A percentile compares a stretch with the other conserved stretches of the same genome.
Evolutionary conservation across 2,329 filamentous ascomycete species (phyloP).

Genomic region (Eutypella sp.): DNA sequence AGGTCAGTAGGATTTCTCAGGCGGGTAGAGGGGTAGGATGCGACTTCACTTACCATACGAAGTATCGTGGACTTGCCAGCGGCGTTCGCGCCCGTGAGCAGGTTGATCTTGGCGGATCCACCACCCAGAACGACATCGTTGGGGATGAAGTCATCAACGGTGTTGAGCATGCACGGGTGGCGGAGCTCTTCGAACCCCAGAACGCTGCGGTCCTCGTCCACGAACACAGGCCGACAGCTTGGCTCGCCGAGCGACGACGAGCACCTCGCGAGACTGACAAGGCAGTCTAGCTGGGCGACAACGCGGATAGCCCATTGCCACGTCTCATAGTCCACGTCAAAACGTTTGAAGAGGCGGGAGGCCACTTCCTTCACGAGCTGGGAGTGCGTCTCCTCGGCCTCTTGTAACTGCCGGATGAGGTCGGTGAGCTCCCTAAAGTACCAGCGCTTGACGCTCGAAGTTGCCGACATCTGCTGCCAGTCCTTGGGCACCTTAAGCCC

Average conservation of each 20-base stretch:
- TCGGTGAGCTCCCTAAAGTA: constrained; percentile 81
- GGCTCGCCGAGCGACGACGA: constrained; percentile 80
- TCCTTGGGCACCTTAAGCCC: constrained; percentile 74
- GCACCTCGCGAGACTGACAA: constrained; percentile 87
- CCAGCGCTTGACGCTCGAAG: constrained; percentile 83
- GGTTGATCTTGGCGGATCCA: constrained; percentile 72
- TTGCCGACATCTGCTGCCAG: constrained; percentile 97
- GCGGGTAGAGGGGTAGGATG: not conserved
- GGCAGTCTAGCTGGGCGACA: constrained; percentile 86
- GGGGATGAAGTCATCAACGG: constrained; percentile 90
- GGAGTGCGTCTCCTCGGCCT: constrained; percentile 88
- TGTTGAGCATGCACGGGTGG: constrained; percentile 89
- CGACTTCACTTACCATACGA: constrained; percentile 65
- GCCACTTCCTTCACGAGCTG: constrained; percentile 88
- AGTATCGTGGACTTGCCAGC: constrained; percentile 96
- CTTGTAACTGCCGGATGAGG: constrained; percentile 82
- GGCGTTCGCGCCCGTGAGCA: constrained; percentile 93
- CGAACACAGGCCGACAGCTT: constrained; percentile 82
- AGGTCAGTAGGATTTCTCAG: not conserved
- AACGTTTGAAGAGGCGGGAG: constrained; percentile 76
- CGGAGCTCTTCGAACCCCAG: constrained; percentile 90
- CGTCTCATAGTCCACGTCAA: constrained; percentile 77
- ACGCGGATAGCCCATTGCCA: constrained; percentile 92
- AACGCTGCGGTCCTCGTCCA: constrained; percentile 77
- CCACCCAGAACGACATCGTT: constrained; percentile 90